These are phyloP conservation scores for Omphalea diandra DNA, from an alignment of 441 rosid species.

Conservation along the genomic window DNA sequence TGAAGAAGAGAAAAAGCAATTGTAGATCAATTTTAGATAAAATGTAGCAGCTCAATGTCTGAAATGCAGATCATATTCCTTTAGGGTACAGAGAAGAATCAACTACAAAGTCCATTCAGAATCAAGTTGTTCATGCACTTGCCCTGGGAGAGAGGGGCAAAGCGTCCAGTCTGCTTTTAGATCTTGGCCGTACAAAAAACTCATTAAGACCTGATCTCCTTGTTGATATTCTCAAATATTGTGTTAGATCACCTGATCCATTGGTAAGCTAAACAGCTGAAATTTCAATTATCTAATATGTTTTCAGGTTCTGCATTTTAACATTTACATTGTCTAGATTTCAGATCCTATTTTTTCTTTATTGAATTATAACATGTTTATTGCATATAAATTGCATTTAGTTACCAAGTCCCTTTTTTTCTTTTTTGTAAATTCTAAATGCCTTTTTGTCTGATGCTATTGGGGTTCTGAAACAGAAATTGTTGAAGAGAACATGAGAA, in stretches of 20 bases:
- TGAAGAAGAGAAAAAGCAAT: not conserved
- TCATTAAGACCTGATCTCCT: constrained; percentile 47
- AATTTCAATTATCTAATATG: constrained; percentile 14
- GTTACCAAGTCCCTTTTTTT: too few relatives aligned
- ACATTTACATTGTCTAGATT: constrained; percentile 3
- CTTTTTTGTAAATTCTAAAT: not conserved
- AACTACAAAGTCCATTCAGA: constrained; percentile 33
- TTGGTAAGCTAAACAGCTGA: constrained; percentile 51
- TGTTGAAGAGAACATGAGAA: not conserved
- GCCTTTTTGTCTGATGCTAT: not conserved
- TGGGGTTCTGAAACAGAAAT: not conserved
- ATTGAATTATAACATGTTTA: not conserved
- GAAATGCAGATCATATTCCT: constrained; percentile 39
- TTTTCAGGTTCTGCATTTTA: not conserved
- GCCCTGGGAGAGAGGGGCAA: constrained; percentile 54
- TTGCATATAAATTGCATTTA: not conserved
- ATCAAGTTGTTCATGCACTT: constrained; percentile 67
- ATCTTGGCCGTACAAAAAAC: constrained; percentile 37
- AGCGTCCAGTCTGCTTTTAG: constrained; percentile 66
- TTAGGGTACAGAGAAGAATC: constrained; percentile 31
- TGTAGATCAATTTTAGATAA: not conserved
- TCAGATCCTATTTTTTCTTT: not conserved
- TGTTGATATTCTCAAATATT: constrained; percentile 52
- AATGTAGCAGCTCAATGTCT: constrained; percentile 10
- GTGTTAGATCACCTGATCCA: constrained; percentile 78